Evolutionary conservation across 805 yeast species (phyloP).

Genomic region (Candida sonorensis): DNA sequence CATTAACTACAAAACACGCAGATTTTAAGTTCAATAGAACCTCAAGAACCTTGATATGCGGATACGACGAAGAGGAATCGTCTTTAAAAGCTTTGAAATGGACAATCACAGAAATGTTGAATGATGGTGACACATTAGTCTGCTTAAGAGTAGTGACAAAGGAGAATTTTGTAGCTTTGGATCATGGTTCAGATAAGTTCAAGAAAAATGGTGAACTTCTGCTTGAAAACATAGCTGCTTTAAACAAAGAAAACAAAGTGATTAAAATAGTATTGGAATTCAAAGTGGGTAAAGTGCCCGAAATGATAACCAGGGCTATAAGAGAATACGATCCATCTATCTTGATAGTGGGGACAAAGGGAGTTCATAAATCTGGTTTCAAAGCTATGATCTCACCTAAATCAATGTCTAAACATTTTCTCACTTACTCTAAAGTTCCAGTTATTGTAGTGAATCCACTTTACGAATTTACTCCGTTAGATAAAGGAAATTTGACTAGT

Average conservation of each 20-base stretch:
- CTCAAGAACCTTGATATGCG: slow-evolving; percentile 37
- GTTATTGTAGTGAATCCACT: slow-evolving; percentile 38
- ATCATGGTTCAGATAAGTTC: slow-evolving; percentile 19
- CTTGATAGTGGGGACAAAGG: slow-evolving; percentile 39
- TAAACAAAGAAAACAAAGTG: slow-evolving; percentile 30
- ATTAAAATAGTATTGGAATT: slow-evolving; percentile 38
- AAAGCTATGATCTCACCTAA: slow-evolving; percentile 33
- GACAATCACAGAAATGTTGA: slow-evolving; percentile 36
- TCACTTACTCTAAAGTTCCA: slow-evolving; percentile 40
- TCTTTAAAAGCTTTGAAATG: slow-evolving; percentile 38
- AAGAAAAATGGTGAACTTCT: slow-evolving; percentile 29
- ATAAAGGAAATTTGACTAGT: no score
- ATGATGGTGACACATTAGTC: slow-evolving; percentile 40
- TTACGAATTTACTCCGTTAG: slow-evolving; percentile 7
- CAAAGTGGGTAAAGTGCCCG: slow-evolving; percentile 36
- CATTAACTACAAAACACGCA: slow-evolving; percentile 32
- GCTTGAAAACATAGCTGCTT: slow-evolving; percentile 24
- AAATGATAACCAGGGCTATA: slow-evolving; percentile 33
- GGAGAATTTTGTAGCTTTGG: slow-evolving; percentile 15
- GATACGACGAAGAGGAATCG: slow-evolving; percentile 34
- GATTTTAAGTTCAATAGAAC: slow-evolving; percentile 29
- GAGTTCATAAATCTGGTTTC: slow-evolving; percentile 31
- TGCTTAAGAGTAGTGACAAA: slow-evolving; percentile 36
- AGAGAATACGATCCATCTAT: slow-evolving; percentile 39
- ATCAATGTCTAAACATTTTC: slow-evolving; percentile 39